phyloP scores from a whole-genome alignment of 1,139 yeast genomes.

The Blastobotrys ciferrii region DNA sequence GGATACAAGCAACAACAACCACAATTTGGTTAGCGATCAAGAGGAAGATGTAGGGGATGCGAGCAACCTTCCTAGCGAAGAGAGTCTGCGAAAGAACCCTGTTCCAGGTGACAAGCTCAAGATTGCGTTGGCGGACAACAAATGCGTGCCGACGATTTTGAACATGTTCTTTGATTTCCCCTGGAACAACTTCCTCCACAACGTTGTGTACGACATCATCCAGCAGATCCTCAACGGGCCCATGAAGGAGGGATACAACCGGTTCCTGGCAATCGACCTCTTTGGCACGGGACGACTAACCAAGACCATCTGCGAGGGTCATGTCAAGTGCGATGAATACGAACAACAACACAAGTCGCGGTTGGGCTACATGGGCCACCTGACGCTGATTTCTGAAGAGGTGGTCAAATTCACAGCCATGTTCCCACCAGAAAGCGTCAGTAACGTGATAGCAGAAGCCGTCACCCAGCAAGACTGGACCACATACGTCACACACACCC shows the following conservation, averaged over 20 bases:
- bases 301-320: slow-evolving; percentile 78
- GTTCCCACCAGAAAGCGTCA: slow-evolving; percentile 60
- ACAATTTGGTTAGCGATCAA: slow-evolving; percentile 14
- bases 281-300: slow-evolving; percentile 79
- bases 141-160: slow-evolving; percentile 72
- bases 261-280: slow-evolving; percentile 81
- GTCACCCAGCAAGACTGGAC: slow-evolving; percentile 68
- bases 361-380: slow-evolving; percentile 95
- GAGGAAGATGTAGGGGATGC: slow-evolving; percentile 11
- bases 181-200: slow-evolving; percentile 96
- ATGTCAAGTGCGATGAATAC: slow-evolving; percentile 68
- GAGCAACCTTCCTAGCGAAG: slow-evolving; percentile 18
- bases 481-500: slow-evolving; percentile 75
- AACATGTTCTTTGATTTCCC: slow-evolving; percentile 89
- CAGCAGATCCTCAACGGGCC: slow-evolving; percentile 96
- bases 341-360: slow-evolving; percentile 60
- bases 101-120: slow-evolving; percentile 90
- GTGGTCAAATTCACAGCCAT: slow-evolving; percentile 89
- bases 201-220: slow-evolving; percentile 94
- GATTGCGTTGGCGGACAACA: slow-evolving; percentile 79
- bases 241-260: slow-evolving; percentile 89
- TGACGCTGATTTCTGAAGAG: slow-evolving; percentile 93
- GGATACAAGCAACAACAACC: background rate
- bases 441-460: slow-evolving; percentile 58
- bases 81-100: slow-evolving; percentile 56